phyloP scores from a whole-genome alignment of 306 rosid species.

The Vigna reflexopilosa region DNA sequence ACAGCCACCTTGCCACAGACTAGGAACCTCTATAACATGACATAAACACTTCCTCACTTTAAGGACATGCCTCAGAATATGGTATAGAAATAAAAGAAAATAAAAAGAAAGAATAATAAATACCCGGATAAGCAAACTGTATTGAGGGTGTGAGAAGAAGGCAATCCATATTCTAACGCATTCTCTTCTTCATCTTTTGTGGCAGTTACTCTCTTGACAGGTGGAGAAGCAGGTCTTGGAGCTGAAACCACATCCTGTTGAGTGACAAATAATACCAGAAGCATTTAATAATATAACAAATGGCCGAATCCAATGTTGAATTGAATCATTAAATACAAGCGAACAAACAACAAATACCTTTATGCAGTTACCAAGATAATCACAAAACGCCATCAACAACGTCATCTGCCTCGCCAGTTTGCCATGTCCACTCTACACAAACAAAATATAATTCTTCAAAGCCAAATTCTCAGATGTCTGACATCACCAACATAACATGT shows the following conservation, averaged over 20 bases:
- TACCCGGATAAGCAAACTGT: constrained; percentile 98
- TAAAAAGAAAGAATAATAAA: constrained; percentile 23
- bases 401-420: constrained; percentile 98
- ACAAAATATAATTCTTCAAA: constrained; percentile 8
- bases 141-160: constrained; percentile 96
- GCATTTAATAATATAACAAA: constrained; percentile 23
- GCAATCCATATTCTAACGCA: constrained; percentile 94
- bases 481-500: constrained; percentile 2
- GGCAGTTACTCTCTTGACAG: constrained; percentile 82
- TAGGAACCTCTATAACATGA: constrained; percentile 16
- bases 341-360: constrained; percentile 59
- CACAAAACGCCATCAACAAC: constrained; percentile 93
- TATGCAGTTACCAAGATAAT: constrained; percentile 80
- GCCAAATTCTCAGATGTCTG: neutral
- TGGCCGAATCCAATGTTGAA: constrained; percentile 6
- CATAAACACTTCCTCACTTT: constrained; percentile 16
- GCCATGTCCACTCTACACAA: constrained; percentile 90
- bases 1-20: constrained; percentile 5
- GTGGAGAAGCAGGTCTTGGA: constrained; percentile 93
- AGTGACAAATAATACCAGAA: constrained; percentile 36
- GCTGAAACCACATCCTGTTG: constrained; percentile 91
- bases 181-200: constrained; percentile 95
- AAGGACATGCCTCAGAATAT: constrained; percentile 28
- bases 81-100: constrained; percentile 25
- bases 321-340: constrained; percentile 9